Base-by-base conservation (phyloP, 1,284 basidiomycete genomes). In the Heterobasidion occidentale region DNA sequence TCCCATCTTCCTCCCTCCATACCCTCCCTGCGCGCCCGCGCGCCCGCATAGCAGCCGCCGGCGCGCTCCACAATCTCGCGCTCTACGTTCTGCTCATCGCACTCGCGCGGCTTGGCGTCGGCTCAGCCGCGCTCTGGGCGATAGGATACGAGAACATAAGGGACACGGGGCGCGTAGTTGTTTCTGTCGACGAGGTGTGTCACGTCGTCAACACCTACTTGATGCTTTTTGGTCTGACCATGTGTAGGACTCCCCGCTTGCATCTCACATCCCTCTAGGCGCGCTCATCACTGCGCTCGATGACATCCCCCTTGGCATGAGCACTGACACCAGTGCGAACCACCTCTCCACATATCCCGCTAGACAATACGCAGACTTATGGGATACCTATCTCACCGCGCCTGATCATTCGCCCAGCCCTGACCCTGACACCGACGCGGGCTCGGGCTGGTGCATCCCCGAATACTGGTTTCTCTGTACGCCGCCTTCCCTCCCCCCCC, bases 11-110 rank as follows among this genome's bases (percentile, higher is more conserved):
- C 1, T 67, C 70, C 7, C 66, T 83, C 4, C 72, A 76, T 8
- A 65, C 67, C 3, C 64, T 83, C 3, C 58, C 68, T 9, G 69
- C 76, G 0, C 67, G 66, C 12, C 70, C 76, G 4, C 78, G 79
- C 34, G 67, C 82, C 7, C 77, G 84, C 12, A 74, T 91, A 48
- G 73, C 81, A 36, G 75, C 83, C 15, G 80, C 82, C 3, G 89
- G 88, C 7, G 82, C 87, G 9, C 86, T 82, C 61, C 88, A 91
- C 63, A 91, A 91, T 55, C 52, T 69, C 0, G 11, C 67, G 33
- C 58, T 68, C 36, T 70, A 59, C 56, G 50, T 62, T 3, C 17
- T 63, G 35, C 54, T 72, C 27, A 27, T 59, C 7, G 44, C 57
- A 34, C 52, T 55, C 19, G 36, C 57, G 12, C 53, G 55, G 9